phyloP scores from a whole-genome alignment of 495 filamentous ascomycete species.

The Pyronema omphalodes region DNA sequence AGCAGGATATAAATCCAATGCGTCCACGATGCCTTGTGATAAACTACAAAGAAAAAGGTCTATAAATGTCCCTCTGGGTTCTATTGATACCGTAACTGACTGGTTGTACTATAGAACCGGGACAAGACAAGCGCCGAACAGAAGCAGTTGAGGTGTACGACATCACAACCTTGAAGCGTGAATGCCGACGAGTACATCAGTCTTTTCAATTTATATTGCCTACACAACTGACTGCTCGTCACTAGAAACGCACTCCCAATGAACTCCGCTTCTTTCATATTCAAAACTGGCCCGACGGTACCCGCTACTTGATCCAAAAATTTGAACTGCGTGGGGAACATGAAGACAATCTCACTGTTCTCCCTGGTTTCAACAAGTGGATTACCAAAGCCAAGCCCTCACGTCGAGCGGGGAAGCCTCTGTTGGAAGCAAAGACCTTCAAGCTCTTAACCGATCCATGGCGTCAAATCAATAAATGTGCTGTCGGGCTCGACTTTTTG shows the following conservation, averaged over 20 bases:
- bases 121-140: constrained; percentile 25
- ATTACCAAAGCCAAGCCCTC: constrained; percentile 30
- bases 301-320: constrained; percentile 32
- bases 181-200: constrained; percentile 23
- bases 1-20: constrained; percentile 25
- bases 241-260: background rate
- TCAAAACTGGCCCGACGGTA: constrained; percentile 37
- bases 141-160: constrained; percentile 32
- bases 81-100: constrained; percentile 12
- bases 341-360: constrained; percentile 29
- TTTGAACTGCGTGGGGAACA: constrained; percentile 31
- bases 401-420: constrained; percentile 31
- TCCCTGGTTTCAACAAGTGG: constrained; percentile 31
- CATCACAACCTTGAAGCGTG: constrained; percentile 26
- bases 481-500: constrained; percentile 37
- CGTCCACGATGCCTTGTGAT: constrained; percentile 27
- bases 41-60: constrained; percentile 24
- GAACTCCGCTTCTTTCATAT: constrained; percentile 26
- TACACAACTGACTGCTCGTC: background rate
- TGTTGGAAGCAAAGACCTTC: constrained; percentile 33
- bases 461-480: constrained; percentile 28
- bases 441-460: constrained; percentile 34
- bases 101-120: background rate
- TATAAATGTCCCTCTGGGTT: background rate
- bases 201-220: background rate